Evolutionary conservation across 768 basidiomycete genomes (phyloP).

Genomic region (Tulasnella sp.): DNA sequence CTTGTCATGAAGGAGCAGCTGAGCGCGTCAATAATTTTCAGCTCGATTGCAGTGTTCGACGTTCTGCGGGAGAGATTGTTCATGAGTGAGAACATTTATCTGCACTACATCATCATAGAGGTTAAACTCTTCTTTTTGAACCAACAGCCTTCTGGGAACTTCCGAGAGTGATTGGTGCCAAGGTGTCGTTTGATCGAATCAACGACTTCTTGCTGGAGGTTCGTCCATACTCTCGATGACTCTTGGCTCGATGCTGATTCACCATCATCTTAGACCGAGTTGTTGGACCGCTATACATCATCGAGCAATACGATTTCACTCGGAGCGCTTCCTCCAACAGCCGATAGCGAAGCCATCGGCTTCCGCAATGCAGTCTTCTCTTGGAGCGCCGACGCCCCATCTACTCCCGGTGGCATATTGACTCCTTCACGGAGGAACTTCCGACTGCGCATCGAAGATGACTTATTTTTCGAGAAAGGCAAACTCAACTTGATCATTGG

Average conservation of each 20-base stretch:
- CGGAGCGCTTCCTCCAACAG: slow-evolving; percentile 31
- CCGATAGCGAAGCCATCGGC: slow-evolving; percentile 35
- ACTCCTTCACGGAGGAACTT: slow-evolving; percentile 53
- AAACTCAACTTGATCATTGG: slow-evolving; percentile 47
- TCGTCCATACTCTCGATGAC: not conserved
- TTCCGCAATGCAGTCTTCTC: slow-evolving; percentile 50
- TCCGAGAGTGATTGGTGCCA: slow-evolving; percentile 48
- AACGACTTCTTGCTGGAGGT: slow-evolving; percentile 53
- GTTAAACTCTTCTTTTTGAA: slow-evolving; percentile 38
- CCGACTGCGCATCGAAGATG: slow-evolving; percentile 42
- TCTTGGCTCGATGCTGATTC: not conserved
- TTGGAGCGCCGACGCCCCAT: slow-evolving; percentile 57
- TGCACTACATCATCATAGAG: not conserved
- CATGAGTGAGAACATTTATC: not conserved
- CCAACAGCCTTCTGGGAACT: slow-evolving; percentile 45
- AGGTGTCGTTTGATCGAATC: slow-evolving; percentile 67
- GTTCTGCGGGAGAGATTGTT: slow-evolving; percentile 54
- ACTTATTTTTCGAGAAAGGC: slow-evolving; percentile 45
- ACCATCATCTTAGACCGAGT: slow-evolving; percentile 42
- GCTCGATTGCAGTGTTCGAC: slow-evolving; percentile 61
- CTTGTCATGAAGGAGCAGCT: slow-evolving; percentile 48
- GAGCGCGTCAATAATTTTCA: slow-evolving; percentile 49
- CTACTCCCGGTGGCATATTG: slow-evolving; percentile 50
- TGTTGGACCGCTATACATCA: slow-evolving; percentile 42
- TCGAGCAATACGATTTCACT: slow-evolving; percentile 33